phyloP scores from a whole-genome alignment of 768 basidiomycete genomes.

The Cystoderma amianthinum region DNA sequence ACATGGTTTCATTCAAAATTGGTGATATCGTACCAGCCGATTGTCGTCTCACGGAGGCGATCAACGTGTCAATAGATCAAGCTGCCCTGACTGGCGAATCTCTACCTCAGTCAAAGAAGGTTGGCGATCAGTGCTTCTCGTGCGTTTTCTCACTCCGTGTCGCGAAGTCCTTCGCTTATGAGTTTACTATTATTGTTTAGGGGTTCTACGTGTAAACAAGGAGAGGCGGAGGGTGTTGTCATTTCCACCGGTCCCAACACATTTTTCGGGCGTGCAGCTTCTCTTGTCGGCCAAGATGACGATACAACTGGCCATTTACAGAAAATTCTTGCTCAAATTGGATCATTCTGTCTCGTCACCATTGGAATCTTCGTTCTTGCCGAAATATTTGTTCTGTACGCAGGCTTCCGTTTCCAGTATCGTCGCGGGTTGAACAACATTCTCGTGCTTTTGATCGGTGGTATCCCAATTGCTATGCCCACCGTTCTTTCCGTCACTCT shows the following conservation, averaged over 20 bases:
- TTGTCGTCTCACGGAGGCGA: slow-evolving; percentile 92
- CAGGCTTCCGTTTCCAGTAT: slow-evolving; percentile 85
- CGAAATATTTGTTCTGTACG: slow-evolving; percentile 91
- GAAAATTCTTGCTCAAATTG: slow-evolving; percentile 96
- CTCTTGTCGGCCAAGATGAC: slow-evolving; percentile 95
- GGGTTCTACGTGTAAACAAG: slow-evolving; percentile 97
- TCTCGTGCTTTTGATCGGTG: slow-evolving; percentile 97
- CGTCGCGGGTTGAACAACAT: slow-evolving; percentile 96
- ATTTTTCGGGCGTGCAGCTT: slow-evolving; percentile 98
- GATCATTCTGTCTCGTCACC: slow-evolving; percentile 93
- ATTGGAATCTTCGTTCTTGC: slow-evolving; percentile 95
- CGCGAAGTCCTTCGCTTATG: slow-evolving; percentile 5
- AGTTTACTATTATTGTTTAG: slow-evolving; percentile 25
- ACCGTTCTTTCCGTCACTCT: slow-evolving; percentile 97
- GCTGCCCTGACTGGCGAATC: slow-evolving; percentile 98
- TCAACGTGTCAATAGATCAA: slow-evolving; percentile 98
- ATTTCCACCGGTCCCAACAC: slow-evolving; percentile 98
- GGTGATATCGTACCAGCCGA: slow-evolving; percentile 98
- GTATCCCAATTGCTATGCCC: slow-evolving; percentile 99
- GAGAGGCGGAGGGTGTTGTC: slow-evolving; percentile 97
- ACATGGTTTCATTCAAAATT: slow-evolving; percentile 97
- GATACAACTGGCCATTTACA: slow-evolving; percentile 98
- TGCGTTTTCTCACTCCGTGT: slow-evolving; percentile 33
- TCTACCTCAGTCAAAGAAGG: slow-evolving; percentile 87
- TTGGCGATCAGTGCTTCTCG: slow-evolving; percentile 97